Conservation (phyloP, 495 filamentous ascomycete species). For the Schizothecium vesticola region DNA sequence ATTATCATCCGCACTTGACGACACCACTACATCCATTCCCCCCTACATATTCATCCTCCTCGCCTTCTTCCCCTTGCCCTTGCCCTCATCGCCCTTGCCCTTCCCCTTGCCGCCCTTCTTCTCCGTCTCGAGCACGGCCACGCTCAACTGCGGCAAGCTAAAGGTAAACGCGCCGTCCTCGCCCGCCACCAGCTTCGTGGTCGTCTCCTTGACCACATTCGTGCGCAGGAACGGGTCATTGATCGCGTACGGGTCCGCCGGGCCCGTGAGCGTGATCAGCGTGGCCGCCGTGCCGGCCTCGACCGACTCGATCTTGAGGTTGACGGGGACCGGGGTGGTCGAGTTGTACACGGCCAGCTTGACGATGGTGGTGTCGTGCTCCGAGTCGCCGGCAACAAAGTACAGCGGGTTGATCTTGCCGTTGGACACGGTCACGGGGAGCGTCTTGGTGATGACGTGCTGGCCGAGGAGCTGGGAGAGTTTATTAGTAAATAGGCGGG, state of each 20-base stretch:
- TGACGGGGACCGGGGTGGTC: conserved; percentile 39
- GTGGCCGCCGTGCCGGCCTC: conserved; percentile 39
- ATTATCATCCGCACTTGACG: not conserved
- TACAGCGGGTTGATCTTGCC: conserved; percentile 51
- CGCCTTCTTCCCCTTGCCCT: not conserved
- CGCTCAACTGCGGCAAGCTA: conserved; percentile 45
- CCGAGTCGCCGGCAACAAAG: conserved; percentile 48
- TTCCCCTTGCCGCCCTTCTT: not conserved
- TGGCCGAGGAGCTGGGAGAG: conserved; percentile 47
- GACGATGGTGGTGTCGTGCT: conserved; percentile 40
- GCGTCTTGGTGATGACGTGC: conserved; percentile 51
- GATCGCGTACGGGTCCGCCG: conserved; percentile 36
- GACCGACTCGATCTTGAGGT: conserved; percentile 51
- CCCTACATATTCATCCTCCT: not conserved
- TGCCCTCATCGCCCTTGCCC: not conserved
- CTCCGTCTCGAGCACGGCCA: conserved; percentile 44
- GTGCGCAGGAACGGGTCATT: conserved; percentile 33
- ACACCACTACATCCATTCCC: not conserved
- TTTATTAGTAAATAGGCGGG: no score
- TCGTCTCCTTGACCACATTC: conserved; percentile 39
- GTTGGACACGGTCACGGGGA: conserved; percentile 41
- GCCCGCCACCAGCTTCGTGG: conserved; percentile 39
- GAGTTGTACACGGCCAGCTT: conserved; percentile 68
- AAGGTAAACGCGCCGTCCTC: conserved; percentile 45
- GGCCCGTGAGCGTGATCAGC: conserved; percentile 55